Base-by-base conservation (phyloP, 2,329 filamentous ascomycete genomes). In the Paramyrothecium sp. region DNA sequence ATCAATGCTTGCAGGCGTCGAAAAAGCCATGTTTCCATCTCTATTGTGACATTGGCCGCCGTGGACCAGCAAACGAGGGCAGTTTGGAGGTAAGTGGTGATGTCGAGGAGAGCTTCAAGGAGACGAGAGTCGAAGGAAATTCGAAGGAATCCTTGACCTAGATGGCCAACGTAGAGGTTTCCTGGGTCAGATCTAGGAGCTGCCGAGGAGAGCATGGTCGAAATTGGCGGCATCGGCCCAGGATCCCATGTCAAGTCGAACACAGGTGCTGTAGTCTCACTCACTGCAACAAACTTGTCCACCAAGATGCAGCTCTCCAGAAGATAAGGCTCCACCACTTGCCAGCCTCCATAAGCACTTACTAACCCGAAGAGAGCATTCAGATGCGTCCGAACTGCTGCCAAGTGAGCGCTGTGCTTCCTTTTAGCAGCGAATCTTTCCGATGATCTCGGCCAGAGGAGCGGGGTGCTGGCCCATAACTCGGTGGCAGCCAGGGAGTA, bases 231-330 rank as follows among this genome's bases (percentile, higher is more conserved):
- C 5, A 26, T 47, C n/a, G 51, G 51, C 5, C 51, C 51, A 3
- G 53, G 53, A 20, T 54, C 41, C 53, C 53, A 54, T 3, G 16
- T 53, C 22, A 56, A 17, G 16, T 33, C 19, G 7, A 56, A 34
- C 2, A 33, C 23, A 5, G 54, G 51, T 17, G 20, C 26, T 16
- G 50, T 52, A 20, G 34, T 47, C 19, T 58, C 54, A 34, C 44
- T 19, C 3, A 52, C 19, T 33, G 58, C 53, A 4, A 58, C 38
- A 20, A 51, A 61, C 33, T 61, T 61, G 22, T 58, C 60, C 3
- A 47, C 58, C 1, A 61, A 38, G 17, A 60, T 55, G 5, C 51
- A 33, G 34, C 58, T 60, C 26, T 61, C 60, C 1, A 60, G 53
- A 12, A 61, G 51, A 20, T 60, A 61, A 12, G 51, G 53, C 46